Base-by-base conservation (phyloP, 2,329 filamentous ascomycete genomes). In the Aureobasidium sp. region DNA sequence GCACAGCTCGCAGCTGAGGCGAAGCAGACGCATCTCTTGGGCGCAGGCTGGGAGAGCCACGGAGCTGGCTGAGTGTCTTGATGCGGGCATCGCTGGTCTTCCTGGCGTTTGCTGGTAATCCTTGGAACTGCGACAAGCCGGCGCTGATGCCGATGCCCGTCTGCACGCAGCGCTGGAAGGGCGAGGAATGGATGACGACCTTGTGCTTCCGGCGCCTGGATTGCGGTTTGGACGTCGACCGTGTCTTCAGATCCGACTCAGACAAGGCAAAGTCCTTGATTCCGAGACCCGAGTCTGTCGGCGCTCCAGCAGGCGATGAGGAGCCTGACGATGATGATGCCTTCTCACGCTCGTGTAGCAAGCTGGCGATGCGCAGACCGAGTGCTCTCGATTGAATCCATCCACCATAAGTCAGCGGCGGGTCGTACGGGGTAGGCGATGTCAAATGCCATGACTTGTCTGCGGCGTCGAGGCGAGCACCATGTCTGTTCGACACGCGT, bases 391-490 rank as follows among this genome's bases (percentile, higher is more conserved):
- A 85, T 69, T 97, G 93, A 12, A 85, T 81, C 86, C 93, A 96
- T 59, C 93, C 93, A 61, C 88, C 88, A 66, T 96, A 97, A 2
- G 90, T 95, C 55, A 98, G 77, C 45, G 93, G 93, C 60, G 93
- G 88, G 60, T 98, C 91, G 74, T 97, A 98, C 2, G 93, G 93
- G 5, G 89, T 90, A 1, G 90, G 87, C 5, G 93, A 95, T 25
- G 87, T 86, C 52, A 95, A 79, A 69, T 96, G 89, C 93, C 93
- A 98, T 68, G 88, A 83, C 67, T 90, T 90, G 76, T 98, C 90
- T 57, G 90, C 90, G 53, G 89, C 89, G 69, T 98, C 93, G 55
- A 98, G 84, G 61, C 93, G 86, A 62, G 90, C 88, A 64, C 93
- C 93, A 70, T 98, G 93, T 71, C 93, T 84, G 56, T 44, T 41